These are phyloP conservation scores for Amaranthus tricolor DNA, from an alignment of 179 eudicot genomes.

Conservation along the genomic window DNA sequence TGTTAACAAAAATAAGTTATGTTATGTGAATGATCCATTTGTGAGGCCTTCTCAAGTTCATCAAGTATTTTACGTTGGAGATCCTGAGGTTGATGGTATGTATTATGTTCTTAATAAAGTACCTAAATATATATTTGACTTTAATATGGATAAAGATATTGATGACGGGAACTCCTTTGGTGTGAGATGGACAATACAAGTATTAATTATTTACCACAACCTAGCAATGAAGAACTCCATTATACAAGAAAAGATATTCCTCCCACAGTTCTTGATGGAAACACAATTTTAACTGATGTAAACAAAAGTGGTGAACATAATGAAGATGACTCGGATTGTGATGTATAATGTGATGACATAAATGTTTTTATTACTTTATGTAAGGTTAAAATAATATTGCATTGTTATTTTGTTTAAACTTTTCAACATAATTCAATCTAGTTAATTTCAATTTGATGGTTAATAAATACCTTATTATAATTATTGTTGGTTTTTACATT, in stretches of 20 bases:
- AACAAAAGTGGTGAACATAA: no score
- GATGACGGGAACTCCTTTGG: not conserved
- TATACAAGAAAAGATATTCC: slow-evolving; percentile 8
- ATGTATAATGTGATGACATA: slow-evolving; percentile 10
- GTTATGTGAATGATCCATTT: slow-evolving; percentile 13
- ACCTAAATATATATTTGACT: slow-evolving; percentile 17
- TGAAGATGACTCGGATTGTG: slow-evolving; percentile 5
- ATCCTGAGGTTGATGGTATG: not conserved
- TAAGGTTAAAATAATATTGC: no score
- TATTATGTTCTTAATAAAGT: slow-evolving; percentile 19
- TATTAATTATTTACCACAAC: no score
- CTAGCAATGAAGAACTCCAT: not conserved
- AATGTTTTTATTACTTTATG: not conserved
- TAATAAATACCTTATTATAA: not conserved
- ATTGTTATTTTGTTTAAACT: no score
- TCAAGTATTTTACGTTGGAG: slow-evolving; percentile 15
- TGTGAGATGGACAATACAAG: not conserved
- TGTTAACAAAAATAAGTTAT: slow-evolving; percentile 7
- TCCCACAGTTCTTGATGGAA: slow-evolving; percentile 10
- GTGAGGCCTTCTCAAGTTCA: slow-evolving; percentile 23
- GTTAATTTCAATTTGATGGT: no score
- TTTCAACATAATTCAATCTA: no score
- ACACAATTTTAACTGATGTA: not conserved
- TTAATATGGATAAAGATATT: not conserved
- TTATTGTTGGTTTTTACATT: not conserved